Base-by-base conservation (phyloP, 2,329 filamentous ascomycete genomes). In the Nothophoma quercina region DNA sequence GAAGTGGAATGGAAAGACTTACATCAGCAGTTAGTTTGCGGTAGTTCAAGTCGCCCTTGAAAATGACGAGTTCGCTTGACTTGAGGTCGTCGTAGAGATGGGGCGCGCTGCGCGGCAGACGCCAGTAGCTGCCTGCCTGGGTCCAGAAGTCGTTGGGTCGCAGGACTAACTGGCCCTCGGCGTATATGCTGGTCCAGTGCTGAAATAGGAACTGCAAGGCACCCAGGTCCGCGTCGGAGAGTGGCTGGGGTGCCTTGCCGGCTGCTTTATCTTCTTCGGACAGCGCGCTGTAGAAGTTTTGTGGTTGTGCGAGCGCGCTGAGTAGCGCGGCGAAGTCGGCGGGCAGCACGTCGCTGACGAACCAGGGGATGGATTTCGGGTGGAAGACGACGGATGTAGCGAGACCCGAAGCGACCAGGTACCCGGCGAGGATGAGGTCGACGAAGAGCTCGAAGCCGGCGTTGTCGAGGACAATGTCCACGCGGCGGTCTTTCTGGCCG, bases 11-110 rank as follows among this genome's bases (percentile, higher is more conserved):
- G 26, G 23, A 16, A 19, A 10, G 16, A 79, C 88, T 79, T 78
- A 93, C 91, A 80, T 99, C 95, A 40, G 86, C 89, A 23, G 89
- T 92, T 61, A 99, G 75, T 75, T 99, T 99, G 56, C 95, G 83
- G 75, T 98, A 99, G 78, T 99, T 99, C 63, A 99, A 74, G 71
- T 99, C 95, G 2, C 95, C 95, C 80, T 99, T 99, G 81, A 98
- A 98, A 49, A 99, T 86, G 10, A 96, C 91, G 15, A 99, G 80
- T 73, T 96, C 90, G 60, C 89, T 90, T 56, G 85, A 78, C 78
- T 92, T 88, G 49, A 99, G 77, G 68, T 98, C 93, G 6, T 90
- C 83, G 44, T 85, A 83, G 10, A 99, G 77, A 22, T 83, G 81
- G 2, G 85, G 83, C 1, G 86, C 90, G 19, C 85, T 81, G 12